Evolutionary conservation across 2,329 filamentous ascomycete species (phyloP).

Genomic region (Parastagonospora avenae): DNA sequence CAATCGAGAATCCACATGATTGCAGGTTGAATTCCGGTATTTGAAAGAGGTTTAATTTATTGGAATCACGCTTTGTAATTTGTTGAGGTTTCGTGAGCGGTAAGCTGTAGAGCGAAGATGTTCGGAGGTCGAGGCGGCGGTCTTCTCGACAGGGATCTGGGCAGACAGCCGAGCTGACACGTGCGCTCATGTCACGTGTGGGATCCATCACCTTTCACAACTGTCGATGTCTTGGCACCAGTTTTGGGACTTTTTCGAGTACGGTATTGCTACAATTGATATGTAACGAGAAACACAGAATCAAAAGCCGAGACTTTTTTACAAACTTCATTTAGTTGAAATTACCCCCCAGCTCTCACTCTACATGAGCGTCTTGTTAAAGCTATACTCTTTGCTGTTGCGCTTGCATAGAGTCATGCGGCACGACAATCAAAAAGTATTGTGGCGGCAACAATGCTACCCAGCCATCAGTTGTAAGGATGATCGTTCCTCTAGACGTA

Average conservation of each 20-base stretch:
- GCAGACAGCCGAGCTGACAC: slow-evolving; percentile 1
- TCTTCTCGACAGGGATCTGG: slow-evolving; percentile 5
- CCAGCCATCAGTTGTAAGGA: no score
- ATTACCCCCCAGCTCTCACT: neutral
- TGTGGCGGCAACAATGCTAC: no score
- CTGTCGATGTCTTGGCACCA: neutral
- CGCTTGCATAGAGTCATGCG: no score
- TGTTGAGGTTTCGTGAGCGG: slow-evolving; percentile 4
- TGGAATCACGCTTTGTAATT: neutral
- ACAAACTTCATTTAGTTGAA: no score
- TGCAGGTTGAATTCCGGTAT: neutral
- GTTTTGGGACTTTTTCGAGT: neutral
- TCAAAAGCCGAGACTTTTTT: no score
- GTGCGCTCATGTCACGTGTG: slow-evolving; percentile 4
- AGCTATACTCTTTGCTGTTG: no score
- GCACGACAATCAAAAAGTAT: no score
- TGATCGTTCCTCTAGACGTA: no score
- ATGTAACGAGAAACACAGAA: no score
- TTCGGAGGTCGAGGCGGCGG: slow-evolving; percentile 7
- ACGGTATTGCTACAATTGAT: neutral
- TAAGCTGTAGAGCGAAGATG: slow-evolving; percentile 4
- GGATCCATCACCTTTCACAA: neutral
- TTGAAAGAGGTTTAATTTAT: neutral
- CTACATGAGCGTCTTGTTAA: neutral
- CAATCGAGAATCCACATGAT: slow-evolving; percentile 92